A percentile compares a stretch with the other conserved stretches of the same genome.
phyloP scores from a whole-genome alignment of 352 stramenopile genomes.

The Phytopythium cucurbitacearum region DNA sequence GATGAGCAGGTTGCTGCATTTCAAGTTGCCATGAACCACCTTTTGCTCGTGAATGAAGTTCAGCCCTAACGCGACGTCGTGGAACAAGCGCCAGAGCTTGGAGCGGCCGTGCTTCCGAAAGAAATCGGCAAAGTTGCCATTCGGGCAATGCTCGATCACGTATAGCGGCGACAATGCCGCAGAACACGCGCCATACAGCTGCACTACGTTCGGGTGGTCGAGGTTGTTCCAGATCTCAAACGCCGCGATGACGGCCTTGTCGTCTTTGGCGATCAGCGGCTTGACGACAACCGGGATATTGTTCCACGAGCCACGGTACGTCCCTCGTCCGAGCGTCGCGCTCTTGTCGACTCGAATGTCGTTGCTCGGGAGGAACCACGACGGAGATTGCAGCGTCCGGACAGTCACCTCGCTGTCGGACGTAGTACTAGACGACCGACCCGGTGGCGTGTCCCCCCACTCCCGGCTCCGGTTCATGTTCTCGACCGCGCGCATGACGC shows the following conservation, averaged over 20 bases:
- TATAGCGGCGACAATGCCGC: slow-evolving; percentile 26
- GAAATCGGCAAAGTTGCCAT: slow-evolving; percentile 36
- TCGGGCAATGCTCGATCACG: slow-evolving; percentile 33
- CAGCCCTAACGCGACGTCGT: slow-evolving; percentile 36
- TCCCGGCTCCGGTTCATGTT: slow-evolving; percentile 21
- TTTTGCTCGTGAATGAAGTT: slow-evolving; percentile 50
- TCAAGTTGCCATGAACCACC: slow-evolving; percentile 84
- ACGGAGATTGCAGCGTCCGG: slow-evolving; percentile 1
- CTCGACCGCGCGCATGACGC: slow-evolving; percentile 17
- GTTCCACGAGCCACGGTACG: slow-evolving; percentile 24
- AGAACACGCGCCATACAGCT: slow-evolving; percentile 35
- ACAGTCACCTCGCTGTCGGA: slow-evolving; percentile 8
- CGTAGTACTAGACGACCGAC: slow-evolving; percentile 8
- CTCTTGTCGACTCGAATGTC: slow-evolving; percentile 11
- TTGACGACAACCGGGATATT: slow-evolving; percentile 33
- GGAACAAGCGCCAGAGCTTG: slow-evolving; percentile 11
- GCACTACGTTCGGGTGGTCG: slow-evolving; percentile 30
- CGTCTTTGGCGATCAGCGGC: slow-evolving; percentile 17
- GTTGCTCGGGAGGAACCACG: slow-evolving; percentile 20
- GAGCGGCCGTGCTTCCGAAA: slow-evolving; percentile 15
- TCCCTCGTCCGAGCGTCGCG: slow-evolving; percentile 9
- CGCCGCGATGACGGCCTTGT: slow-evolving; percentile 24
- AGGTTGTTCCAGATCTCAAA: slow-evolving; percentile 28
- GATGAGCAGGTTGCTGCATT: slow-evolving; percentile 85
- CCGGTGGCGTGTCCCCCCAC: slow-evolving; percentile 18